Evolutionary conservation across 202 grass and related monocot species (phyloP).

Genomic region (Zoysia matrella): DNA sequence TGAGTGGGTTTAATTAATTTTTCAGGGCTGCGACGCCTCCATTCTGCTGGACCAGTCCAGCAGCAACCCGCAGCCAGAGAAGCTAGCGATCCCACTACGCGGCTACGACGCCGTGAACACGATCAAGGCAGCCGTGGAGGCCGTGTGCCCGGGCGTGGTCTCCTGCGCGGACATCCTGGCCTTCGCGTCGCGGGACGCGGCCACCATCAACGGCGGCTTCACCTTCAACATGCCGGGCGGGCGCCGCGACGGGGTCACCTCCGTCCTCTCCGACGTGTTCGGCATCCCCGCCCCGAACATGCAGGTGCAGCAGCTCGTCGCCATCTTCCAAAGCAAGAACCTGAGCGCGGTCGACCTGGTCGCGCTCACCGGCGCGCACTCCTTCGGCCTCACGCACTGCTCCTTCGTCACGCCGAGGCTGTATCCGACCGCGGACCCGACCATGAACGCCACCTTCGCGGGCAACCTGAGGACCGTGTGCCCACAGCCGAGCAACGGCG

Average conservation of each 20-base stretch:
- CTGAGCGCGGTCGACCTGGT: conserved; percentile 40
- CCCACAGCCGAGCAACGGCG: not conserved
- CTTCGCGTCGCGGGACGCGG: conserved; percentile 32
- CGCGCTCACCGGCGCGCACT: conserved; percentile 62
- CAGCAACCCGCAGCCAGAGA: not conserved
- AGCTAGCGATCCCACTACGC: not conserved
- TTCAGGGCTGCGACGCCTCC: conserved; percentile 46
- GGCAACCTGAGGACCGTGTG: not conserved
- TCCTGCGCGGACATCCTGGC: conserved; percentile 92
- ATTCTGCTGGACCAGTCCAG: conserved; percentile 8
- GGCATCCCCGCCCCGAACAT: conserved; percentile 19
- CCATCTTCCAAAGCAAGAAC: conserved; percentile 19
- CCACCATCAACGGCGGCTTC: conserved; percentile 17
- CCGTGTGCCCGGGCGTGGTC: conserved; percentile 44
- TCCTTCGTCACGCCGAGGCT: conserved; percentile 36
- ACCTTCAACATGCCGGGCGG: conserved; percentile 40
- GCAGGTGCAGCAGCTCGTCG: not conserved
- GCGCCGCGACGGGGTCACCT: conserved; percentile 41
- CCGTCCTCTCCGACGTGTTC: conserved; percentile 11
- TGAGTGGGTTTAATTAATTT: not conserved
- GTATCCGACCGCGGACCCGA: conserved; percentile 32
- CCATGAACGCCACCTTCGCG: conserved; percentile 43
- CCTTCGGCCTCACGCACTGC: conserved; percentile 50
- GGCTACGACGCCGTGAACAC: not conserved
- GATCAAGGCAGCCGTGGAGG: conserved; percentile 25